These are phyloP conservation scores for Trichosphaerium sp. DNA, from an alignment of 78 protist species.

Conservation along the genomic window DNA sequence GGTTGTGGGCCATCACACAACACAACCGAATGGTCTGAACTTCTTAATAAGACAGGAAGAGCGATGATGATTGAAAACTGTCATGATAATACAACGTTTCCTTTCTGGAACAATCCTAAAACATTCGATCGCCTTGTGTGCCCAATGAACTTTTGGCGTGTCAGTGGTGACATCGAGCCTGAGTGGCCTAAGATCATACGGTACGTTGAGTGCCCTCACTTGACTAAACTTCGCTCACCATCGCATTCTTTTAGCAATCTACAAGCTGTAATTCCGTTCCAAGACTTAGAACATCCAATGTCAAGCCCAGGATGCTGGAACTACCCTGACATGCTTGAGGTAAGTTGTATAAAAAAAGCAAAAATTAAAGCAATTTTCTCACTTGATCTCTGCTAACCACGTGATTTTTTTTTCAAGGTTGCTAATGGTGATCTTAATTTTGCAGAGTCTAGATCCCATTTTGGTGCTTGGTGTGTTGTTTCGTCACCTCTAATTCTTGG, in stretches of 20 bases:
- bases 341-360: slow-evolving; percentile 5
- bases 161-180: slow-evolving; percentile 13
- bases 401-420: no score
- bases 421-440: no score
- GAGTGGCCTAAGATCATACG: slow-evolving; percentile 1
- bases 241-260: slow-evolving; percentile 11
- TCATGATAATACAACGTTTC: no score
- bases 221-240: no score
- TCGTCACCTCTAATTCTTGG: slow-evolving; percentile 29
- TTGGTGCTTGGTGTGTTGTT: slow-evolving; percentile 45
- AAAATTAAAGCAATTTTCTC: no score
- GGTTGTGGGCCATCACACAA: slow-evolving; percentile 7
- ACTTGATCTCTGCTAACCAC: no score
- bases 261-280: background rate
- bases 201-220: no score
- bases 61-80: slow-evolving; percentile 30
- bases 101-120: slow-evolving; percentile 19
- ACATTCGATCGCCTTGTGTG: background rate
- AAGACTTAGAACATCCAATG: slow-evolving; percentile 7
- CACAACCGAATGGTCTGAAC: background rate
- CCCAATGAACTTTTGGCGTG: slow-evolving; percentile 28
- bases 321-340: slow-evolving; percentile 50
- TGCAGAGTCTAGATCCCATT: slow-evolving; percentile 31
- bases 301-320: slow-evolving; percentile 38
- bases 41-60: slow-evolving; percentile 5